phyloP scores from a whole-genome alignment of 352 stramenopile species.

The Thraustochytrium striatum region DNA sequence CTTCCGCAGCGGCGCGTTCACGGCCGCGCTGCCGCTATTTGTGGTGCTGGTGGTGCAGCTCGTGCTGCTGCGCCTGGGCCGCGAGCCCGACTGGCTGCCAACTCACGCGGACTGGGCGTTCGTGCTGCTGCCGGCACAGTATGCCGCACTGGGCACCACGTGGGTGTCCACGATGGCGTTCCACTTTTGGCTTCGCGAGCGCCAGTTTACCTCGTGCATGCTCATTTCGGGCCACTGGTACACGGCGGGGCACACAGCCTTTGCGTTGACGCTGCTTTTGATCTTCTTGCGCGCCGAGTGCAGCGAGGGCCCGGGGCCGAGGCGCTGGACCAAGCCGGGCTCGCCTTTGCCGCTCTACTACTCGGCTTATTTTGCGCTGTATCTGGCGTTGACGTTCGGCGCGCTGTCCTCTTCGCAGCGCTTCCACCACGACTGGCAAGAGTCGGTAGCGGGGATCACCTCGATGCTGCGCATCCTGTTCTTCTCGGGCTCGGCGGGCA shows the following conservation, averaged over 20 bases:
- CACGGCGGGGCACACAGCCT: background rate
- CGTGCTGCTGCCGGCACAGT: conserved; percentile 4
- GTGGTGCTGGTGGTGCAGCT: background rate
- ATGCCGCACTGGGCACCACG: background rate
- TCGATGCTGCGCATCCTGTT: conserved; percentile 23
- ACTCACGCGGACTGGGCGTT: background rate
- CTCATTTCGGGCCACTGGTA: conserved; percentile 40
- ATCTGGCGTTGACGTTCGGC: conserved; percentile 3
- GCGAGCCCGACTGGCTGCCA: background rate
- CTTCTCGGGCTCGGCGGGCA: background rate
- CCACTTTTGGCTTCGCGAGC: conserved; percentile 41
- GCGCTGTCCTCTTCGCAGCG: conserved; percentile 22
- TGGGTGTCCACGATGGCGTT: conserved; percentile 2
- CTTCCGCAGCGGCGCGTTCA: conserved; percentile 20
- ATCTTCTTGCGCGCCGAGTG: background rate
- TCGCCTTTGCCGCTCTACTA: conserved; percentile 7
- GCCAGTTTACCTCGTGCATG: conserved; percentile 40
- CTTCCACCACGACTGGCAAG: conserved; percentile 42
- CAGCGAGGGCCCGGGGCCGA: background rate
- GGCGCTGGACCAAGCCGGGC: background rate
- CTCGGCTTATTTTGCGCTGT: conserved; percentile 6
- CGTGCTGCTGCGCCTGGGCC: background rate
- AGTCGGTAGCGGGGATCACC: conserved; percentile 28
- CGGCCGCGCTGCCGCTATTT: conserved; percentile 9
- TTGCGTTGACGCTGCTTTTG: background rate